phyloP scores from a whole-genome alignment of 257 asterid species.

The Plantago major region DNA sequence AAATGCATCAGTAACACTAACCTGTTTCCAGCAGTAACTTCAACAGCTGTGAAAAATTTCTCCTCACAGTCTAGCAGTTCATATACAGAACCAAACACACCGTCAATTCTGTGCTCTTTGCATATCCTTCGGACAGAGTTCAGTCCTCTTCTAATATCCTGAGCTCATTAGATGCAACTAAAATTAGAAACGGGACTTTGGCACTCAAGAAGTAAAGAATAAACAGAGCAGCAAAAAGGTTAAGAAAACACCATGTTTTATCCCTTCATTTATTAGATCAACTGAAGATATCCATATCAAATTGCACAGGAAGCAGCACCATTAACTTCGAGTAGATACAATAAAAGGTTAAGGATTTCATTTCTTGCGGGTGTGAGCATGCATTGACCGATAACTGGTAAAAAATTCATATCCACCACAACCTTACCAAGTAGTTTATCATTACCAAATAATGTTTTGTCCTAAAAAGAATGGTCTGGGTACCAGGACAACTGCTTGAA shows the following conservation, averaged over 20 bases:
- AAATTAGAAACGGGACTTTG: slow-evolving; percentile 11
- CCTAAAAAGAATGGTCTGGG: not conserved
- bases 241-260: slow-evolving; percentile 16
- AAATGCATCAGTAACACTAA: slow-evolving; percentile 14
- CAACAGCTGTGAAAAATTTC: slow-evolving; percentile 93
- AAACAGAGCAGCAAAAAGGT: slow-evolving; percentile 1
- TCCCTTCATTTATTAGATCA: slow-evolving; percentile 5
- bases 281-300: slow-evolving; percentile 11
- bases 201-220: slow-evolving; percentile 11
- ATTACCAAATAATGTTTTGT: not conserved
- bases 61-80: slow-evolving; percentile 96
- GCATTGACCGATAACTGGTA: slow-evolving; percentile 4
- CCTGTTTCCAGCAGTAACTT: slow-evolving; percentile 99
- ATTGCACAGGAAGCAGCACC: slow-evolving; percentile 10
- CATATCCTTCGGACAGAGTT: slow-evolving; percentile 79
- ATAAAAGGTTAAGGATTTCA: not conserved
- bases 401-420: not conserved
- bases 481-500: slow-evolving; percentile 2
- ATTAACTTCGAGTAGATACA: slow-evolving; percentile 14
- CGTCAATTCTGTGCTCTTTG: slow-evolving; percentile 42
- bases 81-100: slow-evolving; percentile 83
- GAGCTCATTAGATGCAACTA: slow-evolving; percentile 20
- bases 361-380: not conserved
- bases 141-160: slow-evolving; percentile 98
- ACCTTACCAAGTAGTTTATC: not conserved